Evolutionary conservation across 805 yeast species (phyloP), one percentile per base, ranked within the genome.

Genomic region (Saturnispora sanitii): DNA sequence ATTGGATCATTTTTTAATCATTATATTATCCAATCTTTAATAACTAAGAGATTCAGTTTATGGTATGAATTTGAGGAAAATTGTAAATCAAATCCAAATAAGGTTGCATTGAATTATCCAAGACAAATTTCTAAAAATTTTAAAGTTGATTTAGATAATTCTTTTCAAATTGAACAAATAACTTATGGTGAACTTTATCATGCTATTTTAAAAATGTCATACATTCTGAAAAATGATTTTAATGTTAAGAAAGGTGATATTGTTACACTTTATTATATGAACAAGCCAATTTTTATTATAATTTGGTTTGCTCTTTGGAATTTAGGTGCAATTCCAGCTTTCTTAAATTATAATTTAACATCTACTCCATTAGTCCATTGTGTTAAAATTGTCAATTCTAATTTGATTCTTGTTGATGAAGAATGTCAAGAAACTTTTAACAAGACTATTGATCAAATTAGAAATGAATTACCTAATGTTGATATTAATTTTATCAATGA

Each of bases 251-350:
- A 75, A 12, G 78, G 79, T 32, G 84, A 84, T 48, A 70, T 77
- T 8, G 75, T 90, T 35, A 94, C 83, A 0, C 52, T 90, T 33
- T 80, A 79, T 52, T 81, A 76, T 54, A 80, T 83, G 53, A 88
- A 88, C 60, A 85, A 82, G 55, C 95, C 95, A 2, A 64, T 86
- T 46, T 84, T 83, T 52, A 61, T 88, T 13, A 69, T 87, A 40
- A 56, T 82, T 31, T 84, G 95, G 94, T 68, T 83, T 41, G 82
- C 95, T 0, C 61, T 82, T 36, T 88, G 96, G 96, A 83, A 85
- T 52, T 68, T 88, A 40, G 96, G 96, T 33, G 95, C 95, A 1
- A 60, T 70, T 7, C 96, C 96, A 0, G 87, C 95, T 1, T 82
- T 90, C 51, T 64, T 90, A 52, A 88, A 88, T 62, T 84, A 78